A percentile compares a stretch with the other conserved stretches of the same genome.
Conservation (phyloP, 805 yeast species). For the Schwanniomyces pseudopolymorphus region DNA sequence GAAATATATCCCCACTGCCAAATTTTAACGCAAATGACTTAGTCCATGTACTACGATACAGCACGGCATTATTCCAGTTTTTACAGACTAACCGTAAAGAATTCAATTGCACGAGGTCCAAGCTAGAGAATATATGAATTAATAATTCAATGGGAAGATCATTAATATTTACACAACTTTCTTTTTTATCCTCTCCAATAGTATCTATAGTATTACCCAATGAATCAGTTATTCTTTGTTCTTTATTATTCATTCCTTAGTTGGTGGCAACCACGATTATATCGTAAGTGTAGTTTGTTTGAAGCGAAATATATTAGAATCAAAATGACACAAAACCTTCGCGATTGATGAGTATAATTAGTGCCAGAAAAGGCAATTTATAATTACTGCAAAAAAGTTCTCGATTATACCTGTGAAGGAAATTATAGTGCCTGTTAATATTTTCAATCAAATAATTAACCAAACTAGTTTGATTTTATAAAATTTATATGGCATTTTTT, state of each 20-base stretch:
- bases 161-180: constrained; percentile 14
- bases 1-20: constrained; percentile 35
- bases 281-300: neutral
- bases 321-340: neutral
- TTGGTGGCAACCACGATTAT: neutral
- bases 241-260: neutral
- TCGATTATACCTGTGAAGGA: too few species aligned
- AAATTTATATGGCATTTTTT: too few species aligned
- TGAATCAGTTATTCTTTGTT: constrained; percentile 9
- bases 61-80: constrained; percentile 45
- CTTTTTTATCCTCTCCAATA: neutral
- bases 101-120: constrained; percentile 46
- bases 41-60: constrained; percentile 49
- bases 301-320: neutral
- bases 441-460: too few species aligned
- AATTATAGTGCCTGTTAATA: too few species aligned
- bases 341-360: too few species aligned
- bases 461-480: too few species aligned
- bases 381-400: neutral
- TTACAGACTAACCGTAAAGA: constrained; percentile 45
- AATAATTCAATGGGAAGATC: constrained; percentile 50
- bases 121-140: constrained; percentile 42
- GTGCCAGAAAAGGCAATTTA: neutral
- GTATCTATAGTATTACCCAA: constrained; percentile 19
- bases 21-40: constrained; percentile 42